Percentiles rank a stretch among this genome's conserved stretches.
phyloP scores from a whole-genome alignment of 805 yeast genomes.

The Candida tallmaniae region DNA sequence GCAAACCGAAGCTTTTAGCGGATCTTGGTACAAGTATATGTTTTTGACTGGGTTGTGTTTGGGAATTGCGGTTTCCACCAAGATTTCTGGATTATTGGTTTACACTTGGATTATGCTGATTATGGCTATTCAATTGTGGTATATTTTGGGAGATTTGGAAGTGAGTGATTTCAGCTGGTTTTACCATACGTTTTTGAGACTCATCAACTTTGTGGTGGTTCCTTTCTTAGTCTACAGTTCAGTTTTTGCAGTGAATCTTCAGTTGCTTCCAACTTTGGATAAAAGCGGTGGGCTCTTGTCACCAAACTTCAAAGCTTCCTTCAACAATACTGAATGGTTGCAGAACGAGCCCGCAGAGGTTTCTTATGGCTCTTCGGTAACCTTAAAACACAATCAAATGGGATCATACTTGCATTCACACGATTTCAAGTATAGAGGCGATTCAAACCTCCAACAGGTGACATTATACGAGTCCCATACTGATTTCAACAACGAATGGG shows the following conservation, averaged over 20 bases:
- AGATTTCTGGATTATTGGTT: constrained; percentile 69
- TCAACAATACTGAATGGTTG: constrained; percentile 33
- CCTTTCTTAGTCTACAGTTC: constrained; percentile 58
- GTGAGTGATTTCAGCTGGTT: constrained; percentile 35
- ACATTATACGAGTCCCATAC: constrained; percentile 60
- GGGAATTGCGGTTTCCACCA: constrained; percentile 59
- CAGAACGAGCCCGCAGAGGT: constrained; percentile 55
- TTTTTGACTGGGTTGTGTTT: constrained; percentile 43
- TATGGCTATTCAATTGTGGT: constrained; percentile 57
- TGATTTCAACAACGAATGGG: constrained; percentile 69
- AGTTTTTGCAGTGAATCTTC: constrained; percentile 55
- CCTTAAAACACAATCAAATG: constrained; percentile 62
- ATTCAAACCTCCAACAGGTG: constrained; percentile 74
- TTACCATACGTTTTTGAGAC: constrained; percentile 38
- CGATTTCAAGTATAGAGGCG: constrained; percentile 54
- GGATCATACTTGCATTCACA: constrained; percentile 86
- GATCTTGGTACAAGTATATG: constrained; percentile 51
- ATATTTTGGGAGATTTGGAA: constrained; percentile 60
- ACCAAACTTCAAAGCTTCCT: constrained; percentile 61
- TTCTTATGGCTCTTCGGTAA: constrained; percentile 65
- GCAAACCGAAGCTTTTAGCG: constrained; percentile 39
- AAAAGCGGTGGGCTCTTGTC: constrained; percentile 60
- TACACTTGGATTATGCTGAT: constrained; percentile 57
- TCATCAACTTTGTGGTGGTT: constrained; percentile 41
- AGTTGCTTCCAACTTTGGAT: constrained; percentile 43